Evolutionary conservation across 345 rosid species (phyloP).

Genomic region (Aquilaria sinensis): DNA sequence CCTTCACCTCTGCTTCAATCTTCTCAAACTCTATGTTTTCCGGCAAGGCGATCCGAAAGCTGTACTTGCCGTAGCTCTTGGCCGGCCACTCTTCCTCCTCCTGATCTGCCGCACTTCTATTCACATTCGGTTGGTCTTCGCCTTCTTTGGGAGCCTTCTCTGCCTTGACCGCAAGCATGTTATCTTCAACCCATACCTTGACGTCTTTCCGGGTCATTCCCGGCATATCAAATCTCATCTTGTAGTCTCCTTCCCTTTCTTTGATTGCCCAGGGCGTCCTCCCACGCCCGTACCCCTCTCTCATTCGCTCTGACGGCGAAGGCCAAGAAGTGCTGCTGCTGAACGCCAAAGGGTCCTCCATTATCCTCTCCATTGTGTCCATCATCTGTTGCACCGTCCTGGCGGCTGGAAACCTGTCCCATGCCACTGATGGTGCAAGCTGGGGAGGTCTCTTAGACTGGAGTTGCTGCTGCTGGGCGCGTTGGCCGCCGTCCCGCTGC

Average conservation of each 20-base stretch:
- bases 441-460: background rate
- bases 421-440: slow-evolving; percentile 14
- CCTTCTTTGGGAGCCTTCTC: slow-evolving; percentile 8
- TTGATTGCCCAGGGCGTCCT: slow-evolving; percentile 28
- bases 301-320: background rate
- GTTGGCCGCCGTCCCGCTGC: background rate
- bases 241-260: slow-evolving; percentile 16
- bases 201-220: slow-evolving; percentile 29
- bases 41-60: slow-evolving; percentile 31
- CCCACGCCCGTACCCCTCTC: slow-evolving; percentile 12
- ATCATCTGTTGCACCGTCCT: slow-evolving; percentile 22
- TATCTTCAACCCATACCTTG: slow-evolving; percentile 25
- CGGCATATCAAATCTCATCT: slow-evolving; percentile 26
- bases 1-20: slow-evolving; percentile 37
- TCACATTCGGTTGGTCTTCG: background rate
- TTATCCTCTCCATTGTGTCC: slow-evolving; percentile 21
- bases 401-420: slow-evolving; percentile 18
- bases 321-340: background rate
- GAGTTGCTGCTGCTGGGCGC: background rate
- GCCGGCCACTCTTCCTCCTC: slow-evolving; percentile 23
- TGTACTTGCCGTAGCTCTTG: slow-evolving; percentile 26
- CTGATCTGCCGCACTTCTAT: background rate
- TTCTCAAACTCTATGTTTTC: slow-evolving; percentile 34
- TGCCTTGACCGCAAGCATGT: slow-evolving; percentile 24
- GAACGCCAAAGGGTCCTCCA: slow-evolving; percentile 11